phyloP scores from a whole-genome alignment of 208 protist genomes.

The Leishmania major region DNA sequence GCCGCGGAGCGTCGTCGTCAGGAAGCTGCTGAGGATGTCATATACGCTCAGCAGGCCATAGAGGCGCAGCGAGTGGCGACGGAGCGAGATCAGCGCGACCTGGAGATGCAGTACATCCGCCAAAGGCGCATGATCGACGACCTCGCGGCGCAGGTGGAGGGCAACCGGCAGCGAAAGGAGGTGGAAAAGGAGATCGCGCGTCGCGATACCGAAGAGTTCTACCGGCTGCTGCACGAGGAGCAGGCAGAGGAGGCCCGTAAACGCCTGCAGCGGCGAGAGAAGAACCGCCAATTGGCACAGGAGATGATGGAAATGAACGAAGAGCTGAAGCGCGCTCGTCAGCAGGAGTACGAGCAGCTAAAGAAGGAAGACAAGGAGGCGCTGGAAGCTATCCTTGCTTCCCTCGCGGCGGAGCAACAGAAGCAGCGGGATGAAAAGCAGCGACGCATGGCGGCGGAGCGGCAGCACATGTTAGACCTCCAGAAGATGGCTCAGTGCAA shows the following conservation, averaged over 20 bases:
- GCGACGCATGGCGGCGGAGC: constrained; percentile 29
- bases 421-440: constrained; percentile 42
- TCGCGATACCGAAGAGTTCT: constrained; percentile 67
- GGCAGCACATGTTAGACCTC: constrained; percentile 55
- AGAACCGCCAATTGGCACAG: constrained; percentile 39
- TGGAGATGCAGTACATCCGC: constrained; percentile 55
- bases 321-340: constrained; percentile 59
- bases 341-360: constrained; percentile 79
- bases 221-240: constrained; percentile 75
- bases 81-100: constrained; percentile 66
- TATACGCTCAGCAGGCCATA: constrained; percentile 72
- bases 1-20: constrained; percentile 45
- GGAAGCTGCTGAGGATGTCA: constrained; percentile 53
- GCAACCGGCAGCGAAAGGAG: constrained; percentile 62
- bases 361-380: constrained; percentile 64
- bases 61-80: constrained; percentile 66
- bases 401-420: constrained; percentile 58
- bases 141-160: constrained; percentile 73
- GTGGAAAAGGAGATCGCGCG: constrained; percentile 35
- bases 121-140: constrained; percentile 48
- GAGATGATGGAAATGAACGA: constrained; percentile 82
- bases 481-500: constrained; percentile 62
- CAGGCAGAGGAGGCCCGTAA: constrained; percentile 51
- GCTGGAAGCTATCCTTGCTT: constrained; percentile 64
- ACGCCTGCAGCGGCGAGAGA: constrained; percentile 33